phyloP scores from a whole-genome alignment of 2,329 filamentous ascomycete genomes.

The Penicillium expansum region DNA sequence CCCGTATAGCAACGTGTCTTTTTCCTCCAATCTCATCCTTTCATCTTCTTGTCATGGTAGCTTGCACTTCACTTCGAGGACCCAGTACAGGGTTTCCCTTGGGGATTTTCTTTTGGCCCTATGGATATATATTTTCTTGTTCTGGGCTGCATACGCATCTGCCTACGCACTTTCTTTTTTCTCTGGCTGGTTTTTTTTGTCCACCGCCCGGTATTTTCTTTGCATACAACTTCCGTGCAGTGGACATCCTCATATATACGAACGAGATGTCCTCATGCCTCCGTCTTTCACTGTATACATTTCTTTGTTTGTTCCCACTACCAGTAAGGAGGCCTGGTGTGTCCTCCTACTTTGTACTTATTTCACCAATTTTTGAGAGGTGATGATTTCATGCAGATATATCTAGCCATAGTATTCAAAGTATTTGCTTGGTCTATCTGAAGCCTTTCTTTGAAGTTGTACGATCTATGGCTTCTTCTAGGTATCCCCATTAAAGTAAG shows the following conservation, averaged over 20 bases:
- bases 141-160: background rate
- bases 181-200: conserved; percentile 2
- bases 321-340: background rate
- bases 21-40: background rate
- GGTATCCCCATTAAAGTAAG: background rate
- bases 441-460: background rate
- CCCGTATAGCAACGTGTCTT: conserved; percentile 28
- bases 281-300: conserved; percentile 1
- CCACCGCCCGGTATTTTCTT: background rate
- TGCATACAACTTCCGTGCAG: conserved; percentile 9
- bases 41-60: background rate
- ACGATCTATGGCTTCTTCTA: background rate
- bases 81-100: background rate
- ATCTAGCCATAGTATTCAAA: background rate
- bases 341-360: background rate
- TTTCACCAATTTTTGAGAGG: background rate
- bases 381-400: background rate
- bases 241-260: conserved; percentile 24
- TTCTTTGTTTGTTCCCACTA: background rate
- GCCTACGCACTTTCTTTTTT: background rate
- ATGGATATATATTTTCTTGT: background rate
- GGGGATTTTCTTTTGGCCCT: background rate
- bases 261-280: conserved; percentile 16
- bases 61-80: background rate
- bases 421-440: too few species aligned